A percentile compares a stretch with the other conserved stretches of the same genome.
Evolutionary conservation across 345 rosid species (phyloP).

Genomic region (Eucalyptus pauciflora): DNA sequence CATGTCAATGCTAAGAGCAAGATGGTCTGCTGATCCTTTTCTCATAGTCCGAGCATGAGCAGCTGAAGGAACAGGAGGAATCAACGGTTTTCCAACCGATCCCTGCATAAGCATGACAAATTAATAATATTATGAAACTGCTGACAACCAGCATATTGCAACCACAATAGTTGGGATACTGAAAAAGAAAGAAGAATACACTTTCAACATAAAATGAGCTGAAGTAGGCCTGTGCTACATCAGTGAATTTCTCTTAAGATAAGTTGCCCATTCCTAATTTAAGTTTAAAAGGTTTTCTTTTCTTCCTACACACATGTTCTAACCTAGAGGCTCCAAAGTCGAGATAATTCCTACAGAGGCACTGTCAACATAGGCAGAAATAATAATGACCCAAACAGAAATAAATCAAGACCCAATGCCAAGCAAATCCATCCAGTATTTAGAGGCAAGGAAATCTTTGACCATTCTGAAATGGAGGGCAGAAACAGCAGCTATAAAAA

Average conservation of each 20-base stretch:
- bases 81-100: slow-evolving; percentile 29
- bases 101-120: slow-evolving; percentile 33
- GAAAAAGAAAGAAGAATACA: neutral
- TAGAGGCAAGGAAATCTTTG: neutral
- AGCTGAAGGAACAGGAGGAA: slow-evolving; percentile 56
- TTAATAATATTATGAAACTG: neutral
- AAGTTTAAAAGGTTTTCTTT: neutral
- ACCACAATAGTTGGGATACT: neutral
- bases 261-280: neutral
- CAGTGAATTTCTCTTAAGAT: neutral
- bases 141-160: neutral
- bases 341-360: neutral
- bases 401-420: neutral
- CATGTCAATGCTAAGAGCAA: slow-evolving; percentile 58
- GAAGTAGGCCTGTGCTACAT: neutral
- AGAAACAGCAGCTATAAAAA: neutral
- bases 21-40: slow-evolving; percentile 87
- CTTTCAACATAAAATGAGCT: neutral
- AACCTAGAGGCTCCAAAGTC: neutral
- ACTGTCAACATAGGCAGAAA: neutral
- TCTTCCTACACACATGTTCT: neutral
- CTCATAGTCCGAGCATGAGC: slow-evolving; percentile 68
- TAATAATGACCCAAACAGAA: neutral
- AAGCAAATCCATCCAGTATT: neutral
- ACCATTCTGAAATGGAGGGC: neutral